Evolutionary conservation across 768 basidiomycete genomes (phyloP).

Genomic region (Amanita subjunquillea): DNA sequence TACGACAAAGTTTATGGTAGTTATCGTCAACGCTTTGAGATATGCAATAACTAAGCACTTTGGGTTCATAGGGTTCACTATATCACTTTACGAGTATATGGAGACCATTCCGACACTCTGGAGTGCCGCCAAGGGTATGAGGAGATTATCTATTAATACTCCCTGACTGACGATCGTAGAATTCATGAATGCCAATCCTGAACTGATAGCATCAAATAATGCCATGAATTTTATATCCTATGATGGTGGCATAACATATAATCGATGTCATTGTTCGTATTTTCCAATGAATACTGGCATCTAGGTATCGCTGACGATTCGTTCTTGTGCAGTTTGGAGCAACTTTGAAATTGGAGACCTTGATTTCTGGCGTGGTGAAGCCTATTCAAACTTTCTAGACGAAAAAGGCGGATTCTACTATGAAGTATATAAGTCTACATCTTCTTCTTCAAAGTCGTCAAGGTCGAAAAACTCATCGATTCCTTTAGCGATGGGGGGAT

Average conservation of each 20-base stretch:
- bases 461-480: not conserved
- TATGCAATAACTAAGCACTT: not conserved
- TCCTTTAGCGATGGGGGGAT: slow-evolving; percentile 77
- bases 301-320: not conserved
- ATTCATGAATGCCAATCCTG: slow-evolving; percentile 59
- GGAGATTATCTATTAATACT: not conserved
- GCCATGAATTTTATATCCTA: slow-evolving; percentile 77
- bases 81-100: slow-evolving; percentile 75
- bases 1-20: slow-evolving; percentile 76
- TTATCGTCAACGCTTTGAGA: not conserved
- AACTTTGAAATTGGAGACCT: slow-evolving; percentile 89
- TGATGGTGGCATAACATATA: slow-evolving; percentile 63
- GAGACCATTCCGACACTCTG: slow-evolving; percentile 84
- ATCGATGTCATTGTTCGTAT: slow-evolving; percentile 60
- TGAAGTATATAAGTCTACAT: slow-evolving; percentile 32
- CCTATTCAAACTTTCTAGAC: slow-evolving; percentile 72
- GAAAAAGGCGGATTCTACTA: slow-evolving; percentile 81
- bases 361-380: slow-evolving; percentile 76
- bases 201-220: slow-evolving; percentile 55
- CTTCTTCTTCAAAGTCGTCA: not conserved
- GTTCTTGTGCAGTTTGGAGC: slow-evolving; percentile 59
- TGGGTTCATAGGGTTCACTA: slow-evolving; percentile 56
- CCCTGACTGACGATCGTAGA: slow-evolving; percentile 28
- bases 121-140: slow-evolving; percentile 58
- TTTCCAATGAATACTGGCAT: slow-evolving; percentile 5